These are phyloP conservation scores for Mortierella sp. DNA, from an alignment of 371 early-diverging fungal genomes.

Conservation along the genomic window DNA sequence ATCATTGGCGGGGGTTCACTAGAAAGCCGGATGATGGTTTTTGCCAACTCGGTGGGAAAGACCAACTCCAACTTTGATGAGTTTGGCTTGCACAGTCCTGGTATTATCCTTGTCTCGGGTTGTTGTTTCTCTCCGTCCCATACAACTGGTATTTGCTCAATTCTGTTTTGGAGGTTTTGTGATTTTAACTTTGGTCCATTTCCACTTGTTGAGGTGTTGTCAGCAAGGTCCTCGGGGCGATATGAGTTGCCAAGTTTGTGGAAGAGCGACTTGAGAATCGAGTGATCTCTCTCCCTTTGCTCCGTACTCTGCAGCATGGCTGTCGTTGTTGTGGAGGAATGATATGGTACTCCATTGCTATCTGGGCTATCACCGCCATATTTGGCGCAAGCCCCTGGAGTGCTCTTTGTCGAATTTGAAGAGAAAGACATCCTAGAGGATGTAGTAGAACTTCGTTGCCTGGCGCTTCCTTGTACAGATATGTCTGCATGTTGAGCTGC, in stretches of 20 bases:
- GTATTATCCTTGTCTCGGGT: conserved; percentile 29
- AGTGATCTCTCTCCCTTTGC: neutral
- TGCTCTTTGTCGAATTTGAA: neutral
- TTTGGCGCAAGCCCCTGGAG: neutral
- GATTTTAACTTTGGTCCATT: neutral
- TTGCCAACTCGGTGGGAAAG: conserved; percentile 34
- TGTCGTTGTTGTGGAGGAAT: conserved; percentile 1
- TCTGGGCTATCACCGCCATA: neutral
- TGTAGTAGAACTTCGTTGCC: neutral
- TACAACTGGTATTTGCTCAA: conserved; percentile 36
- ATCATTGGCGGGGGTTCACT: conserved; percentile 33
- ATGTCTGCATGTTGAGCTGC: neutral
- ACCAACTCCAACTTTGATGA: conserved; percentile 5
- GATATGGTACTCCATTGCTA: neutral
- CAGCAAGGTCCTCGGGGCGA: neutral
- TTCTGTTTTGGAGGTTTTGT: conserved; percentile 1
- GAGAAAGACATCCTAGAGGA: neutral
- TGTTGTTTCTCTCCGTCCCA: conserved; percentile 31
- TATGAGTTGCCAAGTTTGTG: conserved; percentile 9
- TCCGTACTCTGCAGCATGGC: conserved; percentile 2
- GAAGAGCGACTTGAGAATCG: conserved; percentile 9
- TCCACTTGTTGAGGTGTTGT: neutral
- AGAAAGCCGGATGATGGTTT: conserved; percentile 29
- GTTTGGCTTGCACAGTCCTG: conserved; percentile 30
- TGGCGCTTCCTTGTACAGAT: neutral